phyloP scores from a whole-genome alignment of 2,329 filamentous ascomycete species.

The Sarocladiaceae sp. region DNA sequence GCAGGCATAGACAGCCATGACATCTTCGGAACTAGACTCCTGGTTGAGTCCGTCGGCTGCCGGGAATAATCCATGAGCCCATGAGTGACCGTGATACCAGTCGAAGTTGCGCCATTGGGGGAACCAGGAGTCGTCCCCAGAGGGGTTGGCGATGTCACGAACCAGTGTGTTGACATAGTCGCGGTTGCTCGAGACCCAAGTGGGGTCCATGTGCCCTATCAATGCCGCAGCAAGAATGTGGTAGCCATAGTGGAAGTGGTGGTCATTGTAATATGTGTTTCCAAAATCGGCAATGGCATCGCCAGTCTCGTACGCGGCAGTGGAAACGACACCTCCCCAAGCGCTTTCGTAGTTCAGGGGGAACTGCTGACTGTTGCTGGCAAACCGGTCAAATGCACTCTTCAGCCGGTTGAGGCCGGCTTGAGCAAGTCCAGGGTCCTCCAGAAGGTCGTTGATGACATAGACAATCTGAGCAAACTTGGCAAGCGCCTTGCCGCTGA shows the following conservation, averaged over 20 bases:
- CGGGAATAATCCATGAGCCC: constrained; percentile 76
- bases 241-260: constrained; percentile 77
- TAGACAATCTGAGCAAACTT: constrained; percentile 72
- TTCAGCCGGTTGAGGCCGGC: constrained; percentile 57
- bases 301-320: constrained; percentile 62
- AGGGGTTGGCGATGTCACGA: constrained; percentile 76
- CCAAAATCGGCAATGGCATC: constrained; percentile 76
- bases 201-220: constrained; percentile 70
- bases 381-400: constrained; percentile 58
- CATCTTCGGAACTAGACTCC: constrained; percentile 86
- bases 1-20: constrained; percentile 77
- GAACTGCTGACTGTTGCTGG: constrained; percentile 59
- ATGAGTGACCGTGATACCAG: constrained; percentile 91
- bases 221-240: constrained; percentile 82
- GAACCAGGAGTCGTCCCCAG: constrained; percentile 64
- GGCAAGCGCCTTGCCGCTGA: constrained; percentile 76
- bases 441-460: constrained; percentile 56
- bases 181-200: constrained; percentile 73
- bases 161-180: constrained; percentile 79
- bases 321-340: constrained; percentile 79
- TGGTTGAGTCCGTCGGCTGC: constrained; percentile 63
- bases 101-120: constrained; percentile 82
- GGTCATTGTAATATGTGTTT: constrained; percentile 77
- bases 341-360: constrained; percentile 61
- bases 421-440: constrained; percentile 50